Percentiles rank a stretch among this genome's conserved stretches.
These are phyloP conservation scores for Tillandsia leiboldiana DNA, from an alignment of 176 grass and related monocot species.

Conservation along the genomic window DNA sequence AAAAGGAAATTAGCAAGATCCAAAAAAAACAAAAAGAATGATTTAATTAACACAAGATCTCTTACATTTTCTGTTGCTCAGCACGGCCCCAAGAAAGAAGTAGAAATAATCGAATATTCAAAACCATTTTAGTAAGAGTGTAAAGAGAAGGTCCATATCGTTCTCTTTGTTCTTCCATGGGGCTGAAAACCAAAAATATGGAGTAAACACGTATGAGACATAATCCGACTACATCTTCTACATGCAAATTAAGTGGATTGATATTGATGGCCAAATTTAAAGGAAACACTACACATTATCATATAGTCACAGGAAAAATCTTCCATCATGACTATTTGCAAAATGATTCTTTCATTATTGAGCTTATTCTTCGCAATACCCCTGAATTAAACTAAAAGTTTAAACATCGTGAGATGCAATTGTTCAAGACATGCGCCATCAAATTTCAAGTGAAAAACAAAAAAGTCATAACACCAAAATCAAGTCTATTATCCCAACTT, in stretches of 20 bases:
- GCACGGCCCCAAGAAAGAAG: constrained; percentile 46
- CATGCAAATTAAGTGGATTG: not conserved
- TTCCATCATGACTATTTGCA: not conserved
- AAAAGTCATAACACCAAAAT: constrained; percentile 2
- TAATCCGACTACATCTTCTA: not conserved
- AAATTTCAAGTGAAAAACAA: constrained; percentile 29
- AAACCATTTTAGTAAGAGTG: constrained; percentile 62
- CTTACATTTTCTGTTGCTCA: constrained; percentile 64
- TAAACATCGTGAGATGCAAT: not conserved
- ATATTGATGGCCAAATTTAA: constrained; percentile 1
- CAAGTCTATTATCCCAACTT: not conserved
- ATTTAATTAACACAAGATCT: constrained; percentile 12
- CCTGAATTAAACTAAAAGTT: not conserved
- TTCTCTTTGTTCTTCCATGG: constrained; percentile 95
- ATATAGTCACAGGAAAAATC: not conserved
- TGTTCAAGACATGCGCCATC: not conserved
- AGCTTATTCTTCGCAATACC: not conserved
- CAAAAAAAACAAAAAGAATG: constrained; percentile 3
- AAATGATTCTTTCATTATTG: not conserved
- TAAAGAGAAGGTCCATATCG: constrained; percentile 89
- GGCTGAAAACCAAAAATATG: constrained; percentile 30
- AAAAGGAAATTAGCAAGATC: constrained; percentile 4
- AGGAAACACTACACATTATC: not conserved
- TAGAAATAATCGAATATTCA: constrained; percentile 67
- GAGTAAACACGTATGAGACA: not conserved